These are phyloP conservation scores for Leishmania turanica DNA, from an alignment of 208 protist species.

Conservation along the genomic window DNA sequence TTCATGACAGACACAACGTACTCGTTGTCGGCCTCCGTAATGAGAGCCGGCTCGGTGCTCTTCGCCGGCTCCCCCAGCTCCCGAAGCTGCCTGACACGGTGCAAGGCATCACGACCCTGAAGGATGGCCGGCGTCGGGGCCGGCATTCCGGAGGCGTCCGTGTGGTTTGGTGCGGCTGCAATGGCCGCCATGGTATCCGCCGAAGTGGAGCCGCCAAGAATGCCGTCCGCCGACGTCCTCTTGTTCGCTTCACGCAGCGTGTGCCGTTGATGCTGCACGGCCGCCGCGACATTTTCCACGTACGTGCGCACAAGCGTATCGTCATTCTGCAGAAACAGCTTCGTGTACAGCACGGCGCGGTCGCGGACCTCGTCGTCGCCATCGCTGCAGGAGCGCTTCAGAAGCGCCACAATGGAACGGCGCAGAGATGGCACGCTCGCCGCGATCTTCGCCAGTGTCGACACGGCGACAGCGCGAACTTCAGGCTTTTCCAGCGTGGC, in stretches of 20 bases:
- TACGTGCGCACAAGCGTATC: conserved; percentile 58
- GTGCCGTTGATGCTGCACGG: conserved; percentile 46
- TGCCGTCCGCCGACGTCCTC: conserved; percentile 1
- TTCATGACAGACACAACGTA: conserved; percentile 97
- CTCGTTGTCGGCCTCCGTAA: conserved; percentile 97
- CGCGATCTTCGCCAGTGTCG: conserved; percentile 98
- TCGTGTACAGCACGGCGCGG: conserved; percentile 94
- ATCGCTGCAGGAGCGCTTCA: conserved; percentile 94
- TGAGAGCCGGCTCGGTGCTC: conserved; percentile 58
- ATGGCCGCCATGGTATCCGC: conserved; percentile 23
- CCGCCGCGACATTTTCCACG: conserved; percentile 73
- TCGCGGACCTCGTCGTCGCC: conserved; percentile 99
- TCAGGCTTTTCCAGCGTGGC: conserved; percentile 93
- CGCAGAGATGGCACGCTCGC: conserved; percentile 86
- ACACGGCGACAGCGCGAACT: conserved; percentile 96
- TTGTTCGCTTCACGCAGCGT: conserved; percentile 9
- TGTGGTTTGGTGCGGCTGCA: conserved; percentile 10
- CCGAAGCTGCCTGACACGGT: conserved; percentile 61
- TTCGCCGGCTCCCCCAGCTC: conserved; percentile 76
- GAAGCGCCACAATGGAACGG: conserved; percentile 85
- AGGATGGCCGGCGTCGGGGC: conserved; percentile 36
- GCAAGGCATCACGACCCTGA: conserved; percentile 71
- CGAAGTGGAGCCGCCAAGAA: conserved; percentile 6
- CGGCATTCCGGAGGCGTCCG: background rate
- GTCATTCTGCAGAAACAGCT: conserved; percentile 85